Conservation (phyloP, 78 protist genomes). For the Dictyostelium firmibasis region DNA sequence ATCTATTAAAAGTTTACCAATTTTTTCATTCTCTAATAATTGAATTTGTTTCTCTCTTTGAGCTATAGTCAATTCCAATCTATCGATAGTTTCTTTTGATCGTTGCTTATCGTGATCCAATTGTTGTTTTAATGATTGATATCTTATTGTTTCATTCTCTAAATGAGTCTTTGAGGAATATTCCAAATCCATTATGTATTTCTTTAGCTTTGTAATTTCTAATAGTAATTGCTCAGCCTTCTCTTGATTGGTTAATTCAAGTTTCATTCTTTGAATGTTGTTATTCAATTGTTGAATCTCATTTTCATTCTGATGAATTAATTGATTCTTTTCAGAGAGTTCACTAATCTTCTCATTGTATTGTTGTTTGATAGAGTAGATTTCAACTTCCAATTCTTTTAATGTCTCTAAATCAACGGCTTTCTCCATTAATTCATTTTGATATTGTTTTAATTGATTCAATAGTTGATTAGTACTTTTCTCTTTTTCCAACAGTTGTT, state of each 20-base stretch:
- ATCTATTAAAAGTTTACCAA: background rate
- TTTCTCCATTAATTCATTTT: background rate
- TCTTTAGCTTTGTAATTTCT: background rate
- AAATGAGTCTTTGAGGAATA: background rate
- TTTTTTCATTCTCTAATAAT: background rate
- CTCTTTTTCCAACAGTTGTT: background rate
- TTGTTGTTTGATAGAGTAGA: background rate
- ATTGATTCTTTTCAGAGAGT: background rate
- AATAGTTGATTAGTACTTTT: background rate
- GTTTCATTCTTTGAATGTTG: background rate
- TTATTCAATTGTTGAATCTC: background rate
- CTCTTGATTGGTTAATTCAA: constrained; percentile 17
- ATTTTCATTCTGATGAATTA: background rate
- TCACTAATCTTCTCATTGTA: background rate
- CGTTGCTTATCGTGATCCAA: background rate
- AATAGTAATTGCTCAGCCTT: constrained; percentile 10
- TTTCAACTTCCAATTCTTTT: background rate
- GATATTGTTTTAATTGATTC: background rate
- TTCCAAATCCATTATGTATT: background rate
- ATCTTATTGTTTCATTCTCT: background rate
- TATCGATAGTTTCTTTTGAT: background rate
- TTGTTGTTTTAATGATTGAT: background rate
- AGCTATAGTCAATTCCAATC: background rate
- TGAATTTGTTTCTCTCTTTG: constrained; percentile 17
- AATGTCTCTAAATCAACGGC: background rate